Evolutionary conservation across 2,329 filamentous ascomycete species (phyloP).

Genomic region (Pseudogymnoascus sp.): DNA sequence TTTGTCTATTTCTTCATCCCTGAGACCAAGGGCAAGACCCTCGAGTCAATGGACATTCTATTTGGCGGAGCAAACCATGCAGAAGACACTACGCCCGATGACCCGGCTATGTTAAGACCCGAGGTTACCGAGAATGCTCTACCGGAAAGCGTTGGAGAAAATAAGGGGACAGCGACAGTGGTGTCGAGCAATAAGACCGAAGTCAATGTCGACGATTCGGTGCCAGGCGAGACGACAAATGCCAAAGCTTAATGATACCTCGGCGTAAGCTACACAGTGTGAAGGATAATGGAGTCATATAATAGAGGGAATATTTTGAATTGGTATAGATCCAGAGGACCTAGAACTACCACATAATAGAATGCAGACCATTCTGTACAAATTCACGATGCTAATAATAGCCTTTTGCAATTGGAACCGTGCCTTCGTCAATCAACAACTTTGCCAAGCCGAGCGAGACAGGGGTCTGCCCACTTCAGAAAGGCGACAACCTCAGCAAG

Average conservation of each 20-base stretch:
- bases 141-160: not conserved
- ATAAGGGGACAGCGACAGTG: not conserved
- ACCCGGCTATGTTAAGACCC: not conserved
- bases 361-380: not conserved
- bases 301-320: not conserved
- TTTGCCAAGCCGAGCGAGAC: not conserved
- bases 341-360: not conserved
- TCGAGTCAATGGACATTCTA: constrained; percentile 22
- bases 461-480: not conserved
- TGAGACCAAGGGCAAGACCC: constrained; percentile 20
- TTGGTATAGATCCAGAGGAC: not conserved
- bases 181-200: not conserved
- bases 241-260: not conserved
- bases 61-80: constrained; percentile 23
- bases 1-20: constrained; percentile 33
- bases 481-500: not conserved
- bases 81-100: not conserved
- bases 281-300: constrained; percentile 4
- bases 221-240: not conserved
- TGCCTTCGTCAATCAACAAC: not conserved
- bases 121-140: not conserved
- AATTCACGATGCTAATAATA: not conserved
- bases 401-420: not conserved
- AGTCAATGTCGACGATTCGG: not conserved
- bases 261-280: not conserved